phyloP scores from a whole-genome alignment of 140 eudicot species.

The Flaveria floridana region DNA sequence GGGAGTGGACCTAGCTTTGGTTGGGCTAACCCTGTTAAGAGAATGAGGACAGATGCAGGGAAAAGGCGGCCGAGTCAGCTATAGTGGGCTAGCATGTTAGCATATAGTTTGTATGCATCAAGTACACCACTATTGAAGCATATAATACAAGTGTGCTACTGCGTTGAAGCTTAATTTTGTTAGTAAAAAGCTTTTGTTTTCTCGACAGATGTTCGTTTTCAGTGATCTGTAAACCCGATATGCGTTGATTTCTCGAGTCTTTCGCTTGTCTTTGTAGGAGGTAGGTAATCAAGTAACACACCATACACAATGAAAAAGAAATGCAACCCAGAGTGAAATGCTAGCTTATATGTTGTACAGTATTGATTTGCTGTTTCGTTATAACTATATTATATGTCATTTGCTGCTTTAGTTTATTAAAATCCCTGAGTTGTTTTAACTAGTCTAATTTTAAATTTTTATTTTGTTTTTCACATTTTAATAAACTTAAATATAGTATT shows the following conservation, averaged over 20 bases:
- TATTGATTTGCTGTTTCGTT: neutral
- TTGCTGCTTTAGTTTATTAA: neutral
- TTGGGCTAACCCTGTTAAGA: conserved; percentile 95
- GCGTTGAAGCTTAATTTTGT: conserved; percentile 8
- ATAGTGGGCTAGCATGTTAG: conserved; percentile 38
- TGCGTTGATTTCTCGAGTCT: neutral
- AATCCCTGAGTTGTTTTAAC: neutral
- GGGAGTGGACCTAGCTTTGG: conserved; percentile 53
- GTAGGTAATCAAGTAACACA: conserved; percentile 16
- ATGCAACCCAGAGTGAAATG: conserved; percentile 2
- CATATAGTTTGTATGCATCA: conserved; percentile 24
- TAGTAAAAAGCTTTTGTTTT: conserved; percentile 1
- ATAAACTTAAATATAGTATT: too few relatives aligned
- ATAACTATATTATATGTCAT: neutral
- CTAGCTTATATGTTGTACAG: conserved; percentile 20
- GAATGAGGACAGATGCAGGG: conserved; percentile 78
- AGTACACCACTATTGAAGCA: conserved; percentile 30
- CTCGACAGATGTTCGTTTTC: conserved; percentile 1
- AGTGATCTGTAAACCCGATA: conserved; percentile 9
- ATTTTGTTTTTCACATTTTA: neutral
- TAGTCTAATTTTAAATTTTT: too few relatives aligned
- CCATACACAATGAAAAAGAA: conserved; percentile 6
- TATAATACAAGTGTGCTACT: conserved; percentile 28
- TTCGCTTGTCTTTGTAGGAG: conserved; percentile 17
- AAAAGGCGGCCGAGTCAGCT: conserved; percentile 80